These are phyloP conservation scores for Scheffersomyces illinoinensis DNA, from an alignment of 1,139 yeast genomes.

Conservation along the genomic window DNA sequence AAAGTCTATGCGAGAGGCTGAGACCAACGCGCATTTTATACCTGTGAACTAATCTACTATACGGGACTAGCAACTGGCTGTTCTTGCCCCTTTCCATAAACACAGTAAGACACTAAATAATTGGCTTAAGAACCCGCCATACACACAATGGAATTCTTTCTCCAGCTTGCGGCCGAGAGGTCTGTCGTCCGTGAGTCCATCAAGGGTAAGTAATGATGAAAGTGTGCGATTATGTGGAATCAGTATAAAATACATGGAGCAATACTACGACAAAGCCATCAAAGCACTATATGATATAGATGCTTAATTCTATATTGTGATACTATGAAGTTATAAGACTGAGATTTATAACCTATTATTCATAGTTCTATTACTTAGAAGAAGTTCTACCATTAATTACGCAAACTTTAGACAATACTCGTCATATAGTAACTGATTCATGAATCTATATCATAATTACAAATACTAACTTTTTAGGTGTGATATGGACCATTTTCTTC, in stretches of 20 bases:
- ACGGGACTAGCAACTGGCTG: not conserved
- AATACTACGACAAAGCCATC: not conserved
- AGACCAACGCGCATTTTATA: not conserved
- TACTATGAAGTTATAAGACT: not conserved
- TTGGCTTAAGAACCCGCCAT: not conserved
- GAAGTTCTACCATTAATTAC: not conserved
- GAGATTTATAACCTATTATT: not conserved
- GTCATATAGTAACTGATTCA: not conserved
- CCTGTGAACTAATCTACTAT: not conserved
- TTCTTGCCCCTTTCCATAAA: not conserved
- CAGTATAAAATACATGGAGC: not conserved
- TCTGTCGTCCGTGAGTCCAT: conserved; percentile 46
- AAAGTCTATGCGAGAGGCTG: not conserved
- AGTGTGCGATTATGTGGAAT: not conserved
- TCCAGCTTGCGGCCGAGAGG: conserved; percentile 41
- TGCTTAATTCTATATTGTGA: not conserved
- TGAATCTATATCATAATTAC: not conserved
- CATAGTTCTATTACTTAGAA: not conserved
- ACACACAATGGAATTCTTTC: conserved; percentile 36
- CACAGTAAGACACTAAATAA: not conserved
- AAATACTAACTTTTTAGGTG: conserved; percentile 41
- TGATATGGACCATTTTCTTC: conserved; percentile 68
- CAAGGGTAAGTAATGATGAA: conserved; percentile 35
- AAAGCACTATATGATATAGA: not conserved
- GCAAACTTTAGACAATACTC: no score